phyloP scores from a whole-genome alignment of 257 asterid genomes.

The Catharanthus roseus region DNA sequence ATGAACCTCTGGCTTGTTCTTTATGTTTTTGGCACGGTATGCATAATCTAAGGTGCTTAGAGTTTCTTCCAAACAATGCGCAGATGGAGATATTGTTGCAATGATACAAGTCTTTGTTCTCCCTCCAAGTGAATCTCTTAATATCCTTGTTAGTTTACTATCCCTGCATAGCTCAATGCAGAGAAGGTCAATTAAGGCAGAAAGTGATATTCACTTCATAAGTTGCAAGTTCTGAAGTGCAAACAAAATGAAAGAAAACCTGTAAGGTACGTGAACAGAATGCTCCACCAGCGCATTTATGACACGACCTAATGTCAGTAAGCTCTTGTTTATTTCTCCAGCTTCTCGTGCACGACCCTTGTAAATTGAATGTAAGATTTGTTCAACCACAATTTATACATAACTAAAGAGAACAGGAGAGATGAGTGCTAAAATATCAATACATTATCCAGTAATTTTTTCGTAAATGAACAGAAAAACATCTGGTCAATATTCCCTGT shows the following conservation, averaged over 20 bases:
- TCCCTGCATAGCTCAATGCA: conserved; percentile 39
- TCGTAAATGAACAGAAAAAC: not conserved
- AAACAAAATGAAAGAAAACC: conserved; percentile 32
- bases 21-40: conserved; percentile 77
- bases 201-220: not conserved
- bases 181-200: conserved; percentile 4
- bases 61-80: conserved; percentile 69
- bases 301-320: conserved; percentile 79
- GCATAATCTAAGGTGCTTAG: conserved; percentile 85
- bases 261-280: conserved; percentile 77
- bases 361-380: conserved; percentile 12
- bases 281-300: conserved; percentile 79
- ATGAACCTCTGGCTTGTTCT: conserved; percentile 76
- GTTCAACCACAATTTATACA: not conserved
- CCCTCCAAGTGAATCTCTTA: conserved; percentile 83
- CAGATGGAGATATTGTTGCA: conserved; percentile 79
- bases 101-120: conserved; percentile 83
- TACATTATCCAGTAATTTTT: not conserved
- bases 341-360: conserved; percentile 94
- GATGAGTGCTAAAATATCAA: not conserved
- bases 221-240: not conserved
- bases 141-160: conserved; percentile 82
- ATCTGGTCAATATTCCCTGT: not conserved
- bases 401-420: not conserved
- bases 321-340: conserved; percentile 87